phyloP scores from a whole-genome alignment of 2,329 filamentous ascomycete species.

The Fusarium annulatum region DNA sequence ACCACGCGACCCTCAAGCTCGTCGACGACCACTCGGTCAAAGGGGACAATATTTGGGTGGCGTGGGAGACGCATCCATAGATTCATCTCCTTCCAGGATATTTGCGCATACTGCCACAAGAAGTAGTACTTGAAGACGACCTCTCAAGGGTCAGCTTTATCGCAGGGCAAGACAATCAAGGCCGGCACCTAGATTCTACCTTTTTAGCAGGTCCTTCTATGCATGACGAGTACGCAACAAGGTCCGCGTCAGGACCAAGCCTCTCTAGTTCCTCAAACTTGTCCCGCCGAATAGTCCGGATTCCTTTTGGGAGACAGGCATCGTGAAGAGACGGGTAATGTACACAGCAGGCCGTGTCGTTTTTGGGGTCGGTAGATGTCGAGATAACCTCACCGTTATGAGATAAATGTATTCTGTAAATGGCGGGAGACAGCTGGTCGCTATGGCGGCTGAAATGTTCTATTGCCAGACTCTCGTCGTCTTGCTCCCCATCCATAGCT shows the following conservation, averaged over 20 bases:
- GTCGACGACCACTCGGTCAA: conserved; percentile 50
- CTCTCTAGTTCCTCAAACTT: conserved; percentile 45
- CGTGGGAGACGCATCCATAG: conserved; percentile 48
- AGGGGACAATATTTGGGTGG: conserved; percentile 50
- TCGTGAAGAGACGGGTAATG: conserved; percentile 43
- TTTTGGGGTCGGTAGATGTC: conserved; percentile 34
- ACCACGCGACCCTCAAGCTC: conserved; percentile 46
- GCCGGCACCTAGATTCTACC: neutral
- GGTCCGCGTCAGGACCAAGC: conserved; percentile 43
- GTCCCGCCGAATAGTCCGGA: conserved; percentile 33
- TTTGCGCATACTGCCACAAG: conserved; percentile 27
- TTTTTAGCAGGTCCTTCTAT: rapidly evolving
- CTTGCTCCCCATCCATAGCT: no score
- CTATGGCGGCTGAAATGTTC: no score
- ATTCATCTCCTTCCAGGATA: conserved; percentile 50
- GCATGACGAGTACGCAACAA: conserved; percentile 12
- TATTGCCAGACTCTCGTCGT: no score
- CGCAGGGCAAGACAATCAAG: neutral
- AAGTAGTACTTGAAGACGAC: conserved; percentile 51
- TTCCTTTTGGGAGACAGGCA: conserved; percentile 20
- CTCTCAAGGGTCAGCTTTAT: neutral
- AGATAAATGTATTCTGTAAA: no score
- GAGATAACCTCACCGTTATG: conserved; percentile 38
- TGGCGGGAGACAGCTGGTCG: no score
- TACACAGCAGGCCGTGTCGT: conserved; percentile 44